A percentile compares a stretch with the other conserved stretches of the same genome.
These are phyloP conservation scores for Aquanectria penicillioides DNA, from an alignment of 2,329 filamentous ascomycete genomes.

Conservation along the genomic window DNA sequence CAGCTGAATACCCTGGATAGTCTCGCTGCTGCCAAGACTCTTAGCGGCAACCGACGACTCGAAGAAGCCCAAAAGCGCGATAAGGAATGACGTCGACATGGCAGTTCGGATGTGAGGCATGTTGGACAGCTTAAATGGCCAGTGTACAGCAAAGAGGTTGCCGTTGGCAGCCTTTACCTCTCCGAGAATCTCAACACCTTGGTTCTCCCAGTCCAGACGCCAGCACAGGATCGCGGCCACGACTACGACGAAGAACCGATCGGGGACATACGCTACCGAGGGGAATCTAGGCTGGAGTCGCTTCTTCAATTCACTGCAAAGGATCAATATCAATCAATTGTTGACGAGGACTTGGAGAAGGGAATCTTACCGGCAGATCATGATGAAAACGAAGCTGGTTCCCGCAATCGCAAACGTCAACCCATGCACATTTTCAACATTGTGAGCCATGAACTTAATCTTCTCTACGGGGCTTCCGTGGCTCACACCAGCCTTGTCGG, in stretches of 20 bases:
- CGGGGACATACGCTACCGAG: slow-evolving; percentile 86
- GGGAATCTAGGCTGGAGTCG: slow-evolving; percentile 82
- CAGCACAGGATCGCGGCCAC: slow-evolving; percentile 84
- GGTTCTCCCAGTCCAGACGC: slow-evolving; percentile 78
- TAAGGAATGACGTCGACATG: slow-evolving; percentile 91
- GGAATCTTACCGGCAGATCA: slow-evolving; percentile 78
- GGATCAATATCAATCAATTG: slow-evolving; percentile 21
- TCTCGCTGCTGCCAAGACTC: slow-evolving; percentile 76
- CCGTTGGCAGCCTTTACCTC: slow-evolving; percentile 79
- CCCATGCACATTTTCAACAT: slow-evolving; percentile 73
- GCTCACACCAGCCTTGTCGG: slow-evolving; percentile 71
- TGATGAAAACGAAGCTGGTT: slow-evolving; percentile 85
- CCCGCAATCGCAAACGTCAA: slow-evolving; percentile 82
- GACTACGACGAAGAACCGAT: slow-evolving; percentile 90
- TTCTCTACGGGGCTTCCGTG: slow-evolving; percentile 92
- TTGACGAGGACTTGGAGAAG: background rate
- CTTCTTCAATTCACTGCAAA: slow-evolving; percentile 78
- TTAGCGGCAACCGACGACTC: slow-evolving; percentile 97
- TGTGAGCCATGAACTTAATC: slow-evolving; percentile 78
- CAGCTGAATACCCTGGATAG: slow-evolving; percentile 81
- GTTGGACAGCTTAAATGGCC: slow-evolving; percentile 81
- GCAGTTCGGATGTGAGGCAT: slow-evolving; percentile 86
- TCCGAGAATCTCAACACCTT: slow-evolving; percentile 86
- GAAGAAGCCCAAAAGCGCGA: slow-evolving; percentile 96
- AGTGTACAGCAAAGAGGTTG: slow-evolving; percentile 81